Evolutionary conservation across 768 basidiomycete genomes (phyloP).

Genomic region (Rhizopogon vesiculosus): DNA sequence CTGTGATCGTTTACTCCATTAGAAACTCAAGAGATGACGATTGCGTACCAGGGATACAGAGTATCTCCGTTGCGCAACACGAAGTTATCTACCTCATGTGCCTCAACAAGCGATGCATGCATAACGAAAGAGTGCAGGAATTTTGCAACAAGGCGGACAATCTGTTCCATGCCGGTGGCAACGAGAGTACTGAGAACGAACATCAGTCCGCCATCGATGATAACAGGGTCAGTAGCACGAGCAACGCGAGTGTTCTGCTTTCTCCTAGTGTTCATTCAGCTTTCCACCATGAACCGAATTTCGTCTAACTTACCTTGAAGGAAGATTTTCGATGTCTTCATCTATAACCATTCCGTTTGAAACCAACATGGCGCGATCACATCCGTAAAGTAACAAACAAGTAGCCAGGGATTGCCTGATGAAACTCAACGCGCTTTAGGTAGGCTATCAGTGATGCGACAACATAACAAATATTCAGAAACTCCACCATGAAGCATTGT

Average conservation of each 20-base stretch:
- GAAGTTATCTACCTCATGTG: slow-evolving; percentile 71
- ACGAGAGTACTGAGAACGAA: slow-evolving; percentile 49
- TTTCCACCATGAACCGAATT: not conserved
- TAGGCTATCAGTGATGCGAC: not conserved
- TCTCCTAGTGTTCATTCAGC: slow-evolving; percentile 32
- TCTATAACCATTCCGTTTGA: slow-evolving; percentile 42
- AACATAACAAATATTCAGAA: not conserved
- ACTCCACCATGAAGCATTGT: slow-evolving; percentile 32
- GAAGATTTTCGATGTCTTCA: slow-evolving; percentile 45
- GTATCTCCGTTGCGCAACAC: slow-evolving; percentile 56
- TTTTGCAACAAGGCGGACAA: slow-evolving; percentile 51
- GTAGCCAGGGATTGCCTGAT: slow-evolving; percentile 57
- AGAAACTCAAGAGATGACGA: not conserved
- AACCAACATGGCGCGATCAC: slow-evolving; percentile 45
- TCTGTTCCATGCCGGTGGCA: slow-evolving; percentile 40
- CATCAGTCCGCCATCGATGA: slow-evolving; percentile 55
- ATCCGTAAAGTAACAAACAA: slow-evolving; percentile 65
- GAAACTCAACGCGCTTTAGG: slow-evolving; percentile 34
- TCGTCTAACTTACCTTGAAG: slow-evolving; percentile 45
- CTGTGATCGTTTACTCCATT: slow-evolving; percentile 29
- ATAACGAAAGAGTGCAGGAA: slow-evolving; percentile 60
- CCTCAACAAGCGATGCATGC: slow-evolving; percentile 55
- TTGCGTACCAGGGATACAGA: slow-evolving; percentile 52
- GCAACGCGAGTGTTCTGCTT: slow-evolving; percentile 39
- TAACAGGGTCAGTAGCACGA: slow-evolving; percentile 50